Conservation (phyloP, 2,329 filamentous ascomycete genomes). For the Paramyrothecium roridum region DNA sequence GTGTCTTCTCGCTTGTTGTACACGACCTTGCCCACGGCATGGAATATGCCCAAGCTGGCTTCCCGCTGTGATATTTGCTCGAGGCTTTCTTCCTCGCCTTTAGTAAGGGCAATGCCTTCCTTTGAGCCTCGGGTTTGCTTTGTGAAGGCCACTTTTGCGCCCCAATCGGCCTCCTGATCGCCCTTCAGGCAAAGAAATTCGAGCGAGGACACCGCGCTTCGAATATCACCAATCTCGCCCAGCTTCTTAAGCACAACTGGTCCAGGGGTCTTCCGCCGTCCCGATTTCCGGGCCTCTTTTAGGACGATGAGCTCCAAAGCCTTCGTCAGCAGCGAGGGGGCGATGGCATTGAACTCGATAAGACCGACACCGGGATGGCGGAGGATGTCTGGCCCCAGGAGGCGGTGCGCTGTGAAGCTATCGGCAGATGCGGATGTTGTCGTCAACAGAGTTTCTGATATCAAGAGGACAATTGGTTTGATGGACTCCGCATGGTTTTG, state of each 20-base stretch:
- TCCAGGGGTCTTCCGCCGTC: slow-evolving; percentile 71
- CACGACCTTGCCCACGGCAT: slow-evolving; percentile 91
- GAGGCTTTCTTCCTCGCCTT: slow-evolving; percentile 74
- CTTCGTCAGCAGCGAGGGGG: slow-evolving; percentile 79
- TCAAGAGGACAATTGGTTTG: slow-evolving; percentile 79
- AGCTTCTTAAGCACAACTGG: slow-evolving; percentile 74
- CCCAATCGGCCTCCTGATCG: slow-evolving; percentile 71
- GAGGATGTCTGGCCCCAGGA: slow-evolving; percentile 83
- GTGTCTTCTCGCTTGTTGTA: slow-evolving; percentile 84
- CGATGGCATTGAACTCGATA: slow-evolving; percentile 92
- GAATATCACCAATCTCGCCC: slow-evolving; percentile 85
- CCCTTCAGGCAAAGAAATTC: slow-evolving; percentile 89
- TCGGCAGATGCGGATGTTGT: slow-evolving; percentile 83
- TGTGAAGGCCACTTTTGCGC: slow-evolving; percentile 67
- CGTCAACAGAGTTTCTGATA: slow-evolving; percentile 86
- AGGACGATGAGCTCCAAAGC: slow-evolving; percentile 77
- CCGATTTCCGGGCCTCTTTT: slow-evolving; percentile 81
- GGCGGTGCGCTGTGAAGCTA: slow-evolving; percentile 86
- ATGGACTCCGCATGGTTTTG: slow-evolving; percentile 42
- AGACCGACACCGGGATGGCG: slow-evolving; percentile 74
- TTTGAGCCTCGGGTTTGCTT: slow-evolving; percentile 63
- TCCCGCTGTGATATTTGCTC: slow-evolving; percentile 83
- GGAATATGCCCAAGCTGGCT: slow-evolving; percentile 88
- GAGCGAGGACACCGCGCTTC: slow-evolving; percentile 86
- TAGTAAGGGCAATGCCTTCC: slow-evolving; percentile 60